Conservation (phyloP, 78 protist genomes). For the Tieghemostelium lacteum region DNA sequence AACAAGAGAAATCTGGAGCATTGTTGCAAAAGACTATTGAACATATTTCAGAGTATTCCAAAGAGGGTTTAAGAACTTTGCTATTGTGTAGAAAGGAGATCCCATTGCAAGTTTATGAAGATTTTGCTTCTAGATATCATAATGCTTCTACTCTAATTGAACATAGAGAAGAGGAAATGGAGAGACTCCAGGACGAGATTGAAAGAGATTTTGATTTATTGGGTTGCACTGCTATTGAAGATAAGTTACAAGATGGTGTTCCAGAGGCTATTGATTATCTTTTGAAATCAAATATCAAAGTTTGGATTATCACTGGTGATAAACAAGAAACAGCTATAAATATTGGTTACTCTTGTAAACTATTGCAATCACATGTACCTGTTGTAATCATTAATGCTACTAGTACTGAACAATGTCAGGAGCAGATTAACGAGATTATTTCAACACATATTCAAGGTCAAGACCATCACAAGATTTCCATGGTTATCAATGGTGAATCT, state of each 20-base stretch:
- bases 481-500: constrained; percentile 24
- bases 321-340: constrained; percentile 93
- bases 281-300: constrained; percentile 69
- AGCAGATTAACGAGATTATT: background rate
- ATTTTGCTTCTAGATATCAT: constrained; percentile 29
- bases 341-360: constrained; percentile 81
- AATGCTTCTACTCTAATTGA: constrained; percentile 39
- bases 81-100: constrained; percentile 79
- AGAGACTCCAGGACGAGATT: constrained; percentile 21
- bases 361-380: constrained; percentile 16
- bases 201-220: constrained; percentile 78
- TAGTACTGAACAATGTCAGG: constrained; percentile 8
- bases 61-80: constrained; percentile 90
- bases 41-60: constrained; percentile 57
- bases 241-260: constrained; percentile 89
- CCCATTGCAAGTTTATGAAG: constrained; percentile 27
- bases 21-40: background rate
- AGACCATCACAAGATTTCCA: background rate
- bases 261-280: constrained; percentile 82
- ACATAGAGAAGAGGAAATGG: constrained; percentile 54
- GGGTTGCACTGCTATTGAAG: constrained; percentile 92
- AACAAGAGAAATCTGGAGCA: background rate
- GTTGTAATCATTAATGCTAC: constrained; percentile 50
- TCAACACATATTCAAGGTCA: background rate
- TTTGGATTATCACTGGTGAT: constrained; percentile 93